Conservation (phyloP, 2,329 filamentous ascomycete genomes). For the Cercospora canescens region DNA sequence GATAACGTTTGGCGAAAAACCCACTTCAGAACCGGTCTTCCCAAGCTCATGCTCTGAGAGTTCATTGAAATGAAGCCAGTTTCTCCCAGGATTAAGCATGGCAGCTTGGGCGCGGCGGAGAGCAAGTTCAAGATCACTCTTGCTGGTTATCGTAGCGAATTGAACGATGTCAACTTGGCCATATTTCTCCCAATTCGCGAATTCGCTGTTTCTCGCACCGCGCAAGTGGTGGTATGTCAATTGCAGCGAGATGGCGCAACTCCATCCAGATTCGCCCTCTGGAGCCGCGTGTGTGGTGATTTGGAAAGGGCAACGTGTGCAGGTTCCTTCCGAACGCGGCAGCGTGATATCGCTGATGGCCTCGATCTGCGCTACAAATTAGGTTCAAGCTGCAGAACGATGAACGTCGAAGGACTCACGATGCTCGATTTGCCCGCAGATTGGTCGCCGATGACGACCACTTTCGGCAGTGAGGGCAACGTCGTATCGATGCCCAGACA, state of each 20-base stretch:
- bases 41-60: constrained; percentile 29
- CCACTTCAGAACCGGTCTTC: constrained; percentile 42
- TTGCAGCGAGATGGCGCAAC: constrained; percentile 66
- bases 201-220: constrained; percentile 61
- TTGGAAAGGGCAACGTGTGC: constrained; percentile 75
- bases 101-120: constrained; percentile 77
- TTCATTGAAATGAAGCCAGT: constrained; percentile 43
- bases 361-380: constrained; percentile 36
- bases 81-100: constrained; percentile 65
- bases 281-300: constrained; percentile 65
- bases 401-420: constrained; percentile 29
- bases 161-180: constrained; percentile 46
- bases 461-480: constrained; percentile 68
- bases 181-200: constrained; percentile 65
- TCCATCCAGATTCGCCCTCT: constrained; percentile 52
- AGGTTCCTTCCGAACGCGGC: constrained; percentile 69
- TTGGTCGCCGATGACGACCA: constrained; percentile 83
- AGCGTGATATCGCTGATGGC: constrained; percentile 64
- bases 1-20: constrained; percentile 82
- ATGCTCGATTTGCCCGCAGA: constrained; percentile 76
- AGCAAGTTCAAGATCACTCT: constrained; percentile 63
- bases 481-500: constrained; percentile 71
- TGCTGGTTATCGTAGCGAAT: constrained; percentile 66
- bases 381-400: background rate
- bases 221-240: constrained; percentile 62